phyloP scores from a whole-genome alignment of 1,284 basidiomycete species.

The Coniferiporia weirii region DNA sequence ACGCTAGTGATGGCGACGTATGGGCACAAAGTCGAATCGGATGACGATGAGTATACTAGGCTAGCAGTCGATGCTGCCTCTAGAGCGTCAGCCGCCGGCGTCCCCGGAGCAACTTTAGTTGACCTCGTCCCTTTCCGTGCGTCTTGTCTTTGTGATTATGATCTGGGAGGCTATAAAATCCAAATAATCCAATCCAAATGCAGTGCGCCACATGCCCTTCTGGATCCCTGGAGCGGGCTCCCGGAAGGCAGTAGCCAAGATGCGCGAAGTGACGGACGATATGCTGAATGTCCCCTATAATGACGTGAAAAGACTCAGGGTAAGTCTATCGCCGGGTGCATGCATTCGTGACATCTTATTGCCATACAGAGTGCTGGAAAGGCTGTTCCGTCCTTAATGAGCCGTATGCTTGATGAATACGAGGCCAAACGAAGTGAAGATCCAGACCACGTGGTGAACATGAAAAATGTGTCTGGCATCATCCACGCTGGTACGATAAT shows the following conservation, averaged over 20 bases:
- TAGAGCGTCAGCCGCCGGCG: background rate
- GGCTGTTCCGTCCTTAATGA: constrained; percentile 8
- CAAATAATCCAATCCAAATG: background rate
- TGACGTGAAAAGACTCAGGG: constrained; percentile 2
- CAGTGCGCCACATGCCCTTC: constrained; percentile 22
- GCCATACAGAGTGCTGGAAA: background rate
- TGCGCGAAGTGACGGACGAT: background rate
- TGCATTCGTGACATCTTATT: background rate
- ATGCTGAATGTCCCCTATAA: constrained; percentile 7
- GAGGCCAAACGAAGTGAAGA: constrained; percentile 1
- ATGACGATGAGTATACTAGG: constrained; percentile 30
- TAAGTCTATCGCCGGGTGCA: background rate
- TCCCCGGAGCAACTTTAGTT: constrained; percentile 23
- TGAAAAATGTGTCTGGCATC: constrained; percentile 9
- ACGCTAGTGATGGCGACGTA: constrained; percentile 10
- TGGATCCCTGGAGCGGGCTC: constrained; percentile 28
- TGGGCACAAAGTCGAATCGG: constrained; percentile 15
- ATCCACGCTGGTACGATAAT: constrained; percentile 8
- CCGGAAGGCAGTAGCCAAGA: constrained; percentile 9
- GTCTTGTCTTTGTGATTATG: background rate
- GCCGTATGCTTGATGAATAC: constrained; percentile 5
- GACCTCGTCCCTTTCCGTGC: constrained; percentile 25
- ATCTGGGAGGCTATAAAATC: background rate
- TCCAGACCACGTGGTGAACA: constrained; percentile 7
- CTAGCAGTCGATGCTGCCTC: constrained; percentile 8